Base-by-base conservation (phyloP, 164 flowering plant genomes). In the Santalum album region DNA sequence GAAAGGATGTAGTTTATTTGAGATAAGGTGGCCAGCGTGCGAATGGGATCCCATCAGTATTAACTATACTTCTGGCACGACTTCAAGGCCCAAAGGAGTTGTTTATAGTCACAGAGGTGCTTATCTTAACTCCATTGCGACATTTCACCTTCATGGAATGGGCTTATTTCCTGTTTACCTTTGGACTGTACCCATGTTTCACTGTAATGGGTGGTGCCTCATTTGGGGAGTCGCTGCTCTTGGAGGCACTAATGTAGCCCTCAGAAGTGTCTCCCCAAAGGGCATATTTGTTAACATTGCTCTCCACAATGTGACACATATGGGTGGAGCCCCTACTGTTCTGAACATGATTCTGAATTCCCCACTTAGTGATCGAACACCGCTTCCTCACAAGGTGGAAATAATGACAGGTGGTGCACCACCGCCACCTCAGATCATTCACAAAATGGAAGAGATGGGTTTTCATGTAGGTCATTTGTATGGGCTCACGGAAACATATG, bases 51-150 rank as follows among this genome's bases (percentile, higher is more conserved):
- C 82, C 0, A 75, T 78, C 15, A 64, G 67, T 18, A 12, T 78
- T 10, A 75, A 73, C 38, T 78, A 75, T 48, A 78, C 83, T 17
- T 78, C 80, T 3, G 83, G 83, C 36, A 75, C 83, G n/a, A 78
- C 82, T 17, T 70, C 78, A n/a, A 36, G 55, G 14, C 82, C 82
- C 7, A 78, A 78, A 60, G 80, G 83, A 20, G 78, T 75, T 35
- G 74, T 78, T 23, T 78, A 68, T 38, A 73, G 62, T 45, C 78
- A 78, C 61, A 63, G 83, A 63, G 83, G 80, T 19, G 80, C 80
- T 2, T 78, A 75, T 59, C 72, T 78, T 6, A 78, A 73, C 29
- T 46, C 80, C 15, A 43, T 78, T 19, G 64, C 78, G 0, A 60
- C 72, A 1, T 54, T 66, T 47, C 57, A 73, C 42, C 61, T 69